A percentile compares a stretch with the other conserved stretches of the same genome.
Evolutionary conservation across 305 asterid genomes (phyloP).

Genomic region (Stenogyne calaminthoides): DNA sequence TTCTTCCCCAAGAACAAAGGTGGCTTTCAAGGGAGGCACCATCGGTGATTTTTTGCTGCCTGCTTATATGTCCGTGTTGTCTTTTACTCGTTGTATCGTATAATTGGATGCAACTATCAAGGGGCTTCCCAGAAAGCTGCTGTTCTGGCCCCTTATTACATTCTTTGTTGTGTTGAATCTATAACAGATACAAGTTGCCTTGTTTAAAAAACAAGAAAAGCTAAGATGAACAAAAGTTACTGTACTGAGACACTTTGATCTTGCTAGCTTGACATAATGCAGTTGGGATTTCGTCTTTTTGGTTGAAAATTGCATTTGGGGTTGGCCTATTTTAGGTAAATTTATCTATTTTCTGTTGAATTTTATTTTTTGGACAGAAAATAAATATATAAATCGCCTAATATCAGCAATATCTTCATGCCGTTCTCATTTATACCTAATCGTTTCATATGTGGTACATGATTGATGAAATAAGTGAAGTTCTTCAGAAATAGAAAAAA

Average conservation of each 20-base stretch:
- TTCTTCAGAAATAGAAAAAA: too few relatives aligned
- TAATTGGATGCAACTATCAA: constrained; percentile 24
- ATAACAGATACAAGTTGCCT: background rate
- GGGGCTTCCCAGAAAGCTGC: constrained; percentile 34
- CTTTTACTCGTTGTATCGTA: constrained; percentile 19
- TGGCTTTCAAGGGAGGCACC: constrained; percentile 84
- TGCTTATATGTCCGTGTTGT: background rate
- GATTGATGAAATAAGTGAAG: background rate
- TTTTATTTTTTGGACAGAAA: background rate
- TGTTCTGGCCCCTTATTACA: constrained; percentile 29
- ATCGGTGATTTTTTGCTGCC: constrained; percentile 54
- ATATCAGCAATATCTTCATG: background rate
- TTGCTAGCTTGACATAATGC: background rate
- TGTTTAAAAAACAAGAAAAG: background rate
- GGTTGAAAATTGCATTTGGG: background rate
- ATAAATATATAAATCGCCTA: background rate
- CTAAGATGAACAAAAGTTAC: background rate
- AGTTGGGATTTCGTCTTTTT: background rate
- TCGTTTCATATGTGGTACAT: background rate
- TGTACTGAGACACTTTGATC: background rate
- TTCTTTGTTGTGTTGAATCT: constrained; percentile 12
- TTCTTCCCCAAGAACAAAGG: constrained; percentile 90
- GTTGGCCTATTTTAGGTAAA: background rate
- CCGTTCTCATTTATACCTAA: background rate
- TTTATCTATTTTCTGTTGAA: background rate